These are phyloP conservation scores for Ceratocystis smalleyi DNA, from an alignment of 2,329 filamentous ascomycete genomes.

Conservation along the genomic window DNA sequence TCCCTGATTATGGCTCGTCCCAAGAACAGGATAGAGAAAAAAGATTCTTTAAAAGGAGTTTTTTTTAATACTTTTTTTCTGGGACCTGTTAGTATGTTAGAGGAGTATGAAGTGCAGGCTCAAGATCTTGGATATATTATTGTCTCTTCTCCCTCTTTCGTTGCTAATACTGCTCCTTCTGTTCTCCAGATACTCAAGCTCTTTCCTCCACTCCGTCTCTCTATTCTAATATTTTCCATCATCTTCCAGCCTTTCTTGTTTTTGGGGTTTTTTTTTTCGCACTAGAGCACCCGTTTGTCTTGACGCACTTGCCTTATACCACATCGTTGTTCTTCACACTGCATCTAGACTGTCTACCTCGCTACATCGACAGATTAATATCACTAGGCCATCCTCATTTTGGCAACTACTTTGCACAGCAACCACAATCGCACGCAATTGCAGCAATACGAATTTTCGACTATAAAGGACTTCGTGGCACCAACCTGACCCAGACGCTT, in stretches of 20 bases:
- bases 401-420: neutral
- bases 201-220: neutral
- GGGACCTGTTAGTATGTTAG: neutral
- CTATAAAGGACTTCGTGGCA: neutral
- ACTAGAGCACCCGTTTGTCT: constrained; percentile 5
- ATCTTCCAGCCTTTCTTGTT: constrained; percentile 4
- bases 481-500: neutral
- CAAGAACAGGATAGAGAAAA: neutral
- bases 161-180: neutral
- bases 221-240: neutral
- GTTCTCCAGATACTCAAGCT: neutral
- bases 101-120: neutral
- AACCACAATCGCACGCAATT: neutral
- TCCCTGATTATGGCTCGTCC: neutral
- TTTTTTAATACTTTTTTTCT: neutral
- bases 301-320: neutral
- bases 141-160: constrained; percentile 1
- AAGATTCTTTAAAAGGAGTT: neutral
- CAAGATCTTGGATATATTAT: constrained; percentile 7
- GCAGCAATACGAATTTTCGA: neutral
- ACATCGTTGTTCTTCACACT: neutral
- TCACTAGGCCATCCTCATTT: neutral
- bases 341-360: neutral
- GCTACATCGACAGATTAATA: neutral
- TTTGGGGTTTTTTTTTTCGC: neutral